Evolutionary conservation across 2,329 filamentous ascomycete genomes (phyloP), one percentile per base, ranked within the genome.

Genomic region (Cryphonectria japonica): DNA sequence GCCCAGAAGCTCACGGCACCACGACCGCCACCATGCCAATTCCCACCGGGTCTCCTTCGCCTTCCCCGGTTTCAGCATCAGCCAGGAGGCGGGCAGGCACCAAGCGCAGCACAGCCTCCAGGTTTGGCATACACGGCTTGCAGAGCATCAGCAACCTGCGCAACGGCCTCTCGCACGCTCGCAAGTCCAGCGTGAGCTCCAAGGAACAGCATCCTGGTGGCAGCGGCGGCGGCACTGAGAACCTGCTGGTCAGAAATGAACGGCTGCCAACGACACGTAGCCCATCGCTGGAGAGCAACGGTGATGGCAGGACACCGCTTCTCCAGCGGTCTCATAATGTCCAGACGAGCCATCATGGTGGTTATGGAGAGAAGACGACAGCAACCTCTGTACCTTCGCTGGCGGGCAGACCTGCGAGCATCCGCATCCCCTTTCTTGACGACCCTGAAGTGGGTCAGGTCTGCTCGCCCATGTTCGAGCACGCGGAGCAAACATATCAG

Each of bases 141-240:
- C 66, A 68, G 16, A 60, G 66, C 37, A 62, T 68, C 66, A 68
- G 57, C 26, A 60, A 61, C 29, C 57, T 68, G 37, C 66, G 66
- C n/a, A 43, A 41, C 32, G 43, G 41, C n/a, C 41, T 60, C 34
- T 50, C 37, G 19, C 37, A 50, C 7, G 14, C n/a, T 5, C 39
- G 54, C 8, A 37, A 39, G 22, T 26, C 34, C n/a, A 54, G 67
- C 34, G n/a, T 50, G 19, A 29, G 41, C 67, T 29, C 11, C 39
- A 64, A 64, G 22, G n/a, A n/a, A 9, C 37, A 39, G 11, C 37
- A 39, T 39, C 8, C 37, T 46, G 37, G 64, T 7, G 41, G 46
- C 9, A 22, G 65, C 54, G 60, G 57, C 19, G 2, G 66, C 41
- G 34, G 54, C 4, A 32, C 22, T 2, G 66, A 65, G 14, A n/a